Evolutionary conservation across 352 stramenopile genomes (phyloP).

Genomic region (Globisporangium abappressorium): DNA sequence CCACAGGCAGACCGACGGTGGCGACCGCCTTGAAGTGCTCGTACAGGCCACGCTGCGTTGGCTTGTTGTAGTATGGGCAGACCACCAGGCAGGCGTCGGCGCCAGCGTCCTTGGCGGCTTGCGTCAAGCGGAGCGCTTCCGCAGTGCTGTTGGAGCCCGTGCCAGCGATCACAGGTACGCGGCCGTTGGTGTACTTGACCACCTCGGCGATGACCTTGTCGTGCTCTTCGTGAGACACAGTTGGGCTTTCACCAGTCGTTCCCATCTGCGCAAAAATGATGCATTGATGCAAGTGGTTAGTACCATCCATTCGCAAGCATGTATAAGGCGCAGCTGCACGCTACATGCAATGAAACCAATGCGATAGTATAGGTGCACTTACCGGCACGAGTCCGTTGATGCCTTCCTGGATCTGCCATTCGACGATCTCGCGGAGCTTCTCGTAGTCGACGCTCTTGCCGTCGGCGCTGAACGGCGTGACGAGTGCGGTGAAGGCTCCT

Average conservation of each 20-base stretch:
- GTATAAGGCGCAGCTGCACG: neutral
- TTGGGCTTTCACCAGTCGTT: constrained; percentile 97
- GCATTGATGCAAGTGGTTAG: neutral
- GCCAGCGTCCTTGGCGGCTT: constrained; percentile 89
- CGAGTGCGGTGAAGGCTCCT: constrained; percentile 90
- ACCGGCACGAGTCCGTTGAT: constrained; percentile 96
- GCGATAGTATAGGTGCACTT: constrained; percentile 16
- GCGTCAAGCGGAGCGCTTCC: constrained; percentile 83
- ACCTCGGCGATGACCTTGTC: constrained; percentile 92
- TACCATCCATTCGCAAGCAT: neutral
- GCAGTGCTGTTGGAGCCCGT: constrained; percentile 94
- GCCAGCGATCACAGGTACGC: constrained; percentile 94
- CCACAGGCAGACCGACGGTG: constrained; percentile 88
- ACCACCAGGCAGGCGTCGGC: constrained; percentile 95
- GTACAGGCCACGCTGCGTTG: constrained; percentile 94
- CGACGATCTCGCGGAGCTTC: constrained; percentile 89
- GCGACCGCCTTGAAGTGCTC: constrained; percentile 93
- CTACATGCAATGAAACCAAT: neutral
- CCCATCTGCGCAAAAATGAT: constrained; percentile 63
- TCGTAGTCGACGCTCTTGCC: constrained; percentile 91
- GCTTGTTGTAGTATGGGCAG: constrained; percentile 99
- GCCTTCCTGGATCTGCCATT: constrained; percentile 91
- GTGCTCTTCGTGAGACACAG: constrained; percentile 94
- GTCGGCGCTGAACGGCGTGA: constrained; percentile 95
- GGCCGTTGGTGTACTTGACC: constrained; percentile 68